These are phyloP conservation scores for Tricholoma terreum DNA, from an alignment of 768 basidiomycete genomes.

Conservation along the genomic window DNA sequence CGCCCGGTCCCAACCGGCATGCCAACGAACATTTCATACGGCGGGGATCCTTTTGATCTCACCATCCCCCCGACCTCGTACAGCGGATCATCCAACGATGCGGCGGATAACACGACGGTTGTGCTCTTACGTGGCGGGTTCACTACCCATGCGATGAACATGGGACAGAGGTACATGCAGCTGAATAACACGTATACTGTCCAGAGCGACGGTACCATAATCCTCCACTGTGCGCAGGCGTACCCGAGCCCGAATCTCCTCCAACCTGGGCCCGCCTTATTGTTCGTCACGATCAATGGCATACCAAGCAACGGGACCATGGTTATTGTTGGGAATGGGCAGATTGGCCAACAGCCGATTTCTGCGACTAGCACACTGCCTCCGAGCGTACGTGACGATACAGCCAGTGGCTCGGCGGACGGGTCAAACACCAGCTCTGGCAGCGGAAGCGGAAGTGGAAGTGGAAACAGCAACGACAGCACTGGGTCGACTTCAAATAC, in stretches of 20 bases:
- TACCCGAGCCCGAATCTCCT: slow-evolving; percentile 84
- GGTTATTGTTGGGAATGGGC: slow-evolving; percentile 67
- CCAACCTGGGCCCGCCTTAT: slow-evolving; percentile 73
- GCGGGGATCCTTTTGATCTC: slow-evolving; percentile 78
- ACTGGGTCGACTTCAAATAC: slow-evolving; percentile 29
- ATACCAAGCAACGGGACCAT: slow-evolving; percentile 68
- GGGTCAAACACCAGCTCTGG: slow-evolving; percentile 16
- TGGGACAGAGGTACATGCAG: slow-evolving; percentile 77
- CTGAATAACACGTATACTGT: slow-evolving; percentile 74
- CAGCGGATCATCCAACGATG: slow-evolving; percentile 61
- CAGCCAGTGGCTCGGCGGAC: slow-evolving; percentile 36
- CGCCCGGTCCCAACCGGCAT: slow-evolving; percentile 72
- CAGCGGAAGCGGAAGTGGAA: not conserved
- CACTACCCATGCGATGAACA: slow-evolving; percentile 85
- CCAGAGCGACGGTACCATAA: slow-evolving; percentile 69
- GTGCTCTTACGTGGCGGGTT: slow-evolving; percentile 79
- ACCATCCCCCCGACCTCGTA: slow-evolving; percentile 65
- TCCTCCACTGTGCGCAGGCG: slow-evolving; percentile 75
- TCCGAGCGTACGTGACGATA: slow-evolving; percentile 40
- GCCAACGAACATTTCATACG: slow-evolving; percentile 75
- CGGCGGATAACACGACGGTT: slow-evolving; percentile 73
- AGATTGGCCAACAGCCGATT: slow-evolving; percentile 58
- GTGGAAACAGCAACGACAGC: slow-evolving; percentile 11
- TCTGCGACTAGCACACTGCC: slow-evolving; percentile 44
- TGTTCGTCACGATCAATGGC: slow-evolving; percentile 71